These are phyloP conservation scores for Gracilaria gracilis DNA, from an alignment of 23 red algal genomes.

Conservation along the genomic window DNA sequence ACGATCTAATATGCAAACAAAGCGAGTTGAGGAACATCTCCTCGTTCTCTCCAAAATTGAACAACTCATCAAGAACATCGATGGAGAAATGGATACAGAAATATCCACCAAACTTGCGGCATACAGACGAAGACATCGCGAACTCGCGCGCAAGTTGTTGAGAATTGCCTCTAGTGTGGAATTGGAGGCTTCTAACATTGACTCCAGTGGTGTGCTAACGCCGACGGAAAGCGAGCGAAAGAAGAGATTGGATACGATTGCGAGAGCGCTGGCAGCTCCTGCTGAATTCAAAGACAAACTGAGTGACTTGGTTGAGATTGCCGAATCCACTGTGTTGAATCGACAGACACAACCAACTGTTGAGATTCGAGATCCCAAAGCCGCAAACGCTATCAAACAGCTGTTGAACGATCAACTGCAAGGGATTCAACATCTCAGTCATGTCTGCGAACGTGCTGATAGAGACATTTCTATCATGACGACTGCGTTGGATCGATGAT, in stretches of 20 bases:
- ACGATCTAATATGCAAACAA: conserved; percentile 55
- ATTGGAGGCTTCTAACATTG: conserved; percentile 25
- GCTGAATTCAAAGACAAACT: conserved; percentile 79
- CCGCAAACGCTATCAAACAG: conserved; percentile 45
- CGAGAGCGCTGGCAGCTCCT: conserved; percentile 55
- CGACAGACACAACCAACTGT: conserved; percentile 21
- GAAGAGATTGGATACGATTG: conserved; percentile 57
- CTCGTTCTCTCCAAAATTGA: conserved; percentile 49
- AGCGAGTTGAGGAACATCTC: conserved; percentile 65
- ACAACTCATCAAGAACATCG: conserved; percentile 52
- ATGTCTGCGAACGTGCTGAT: conserved; percentile 56
- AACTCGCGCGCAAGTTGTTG: conserved; percentile 68
- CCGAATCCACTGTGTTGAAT: conserved; percentile 35
- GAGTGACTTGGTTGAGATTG: conserved; percentile 56
- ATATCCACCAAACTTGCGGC: conserved; percentile 66
- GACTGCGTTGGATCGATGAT: conserved; percentile 3
- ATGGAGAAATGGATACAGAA: conserved; percentile 56
- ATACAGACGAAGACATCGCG: conserved; percentile 74
- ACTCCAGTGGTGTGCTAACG: conserved; percentile 20
- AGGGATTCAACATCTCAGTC: conserved; percentile 69
- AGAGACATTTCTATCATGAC: conserved; percentile 60
- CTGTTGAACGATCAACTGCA: conserved; percentile 59
- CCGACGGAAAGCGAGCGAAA: conserved; percentile 56
- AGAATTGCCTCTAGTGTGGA: conserved; percentile 69
- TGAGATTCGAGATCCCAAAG: conserved; percentile 56